phyloP scores from a whole-genome alignment of 2,329 filamentous ascomycete species.

The Colletotrichum tropicicola region DNA sequence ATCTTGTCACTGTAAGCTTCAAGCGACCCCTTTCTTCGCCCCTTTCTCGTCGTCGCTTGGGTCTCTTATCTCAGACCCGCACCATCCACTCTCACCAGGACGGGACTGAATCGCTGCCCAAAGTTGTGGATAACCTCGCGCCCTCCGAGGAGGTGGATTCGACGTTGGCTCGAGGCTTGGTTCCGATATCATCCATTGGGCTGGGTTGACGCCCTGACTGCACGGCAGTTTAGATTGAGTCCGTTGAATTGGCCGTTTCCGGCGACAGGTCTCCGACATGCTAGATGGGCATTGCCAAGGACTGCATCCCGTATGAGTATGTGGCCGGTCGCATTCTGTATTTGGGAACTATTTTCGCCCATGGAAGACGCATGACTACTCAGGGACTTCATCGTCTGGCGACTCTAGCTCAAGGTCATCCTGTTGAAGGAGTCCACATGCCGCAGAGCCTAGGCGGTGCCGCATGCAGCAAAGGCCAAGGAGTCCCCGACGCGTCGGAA shows the following conservation, averaged over 20 bases:
- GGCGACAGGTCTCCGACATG: background rate
- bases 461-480: background rate
- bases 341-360: too few relatives aligned
- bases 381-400: too few relatives aligned
- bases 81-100: background rate
- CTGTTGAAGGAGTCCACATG: too few relatives aligned
- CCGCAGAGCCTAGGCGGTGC: background rate
- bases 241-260: background rate
- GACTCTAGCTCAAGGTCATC: too few relatives aligned
- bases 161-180: background rate
- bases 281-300: too few relatives aligned
- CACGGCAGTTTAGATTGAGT: background rate
- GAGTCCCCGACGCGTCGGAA: background rate
- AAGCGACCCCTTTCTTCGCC: background rate
- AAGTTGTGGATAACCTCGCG: background rate
- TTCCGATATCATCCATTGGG: background rate
- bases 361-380: too few relatives aligned
- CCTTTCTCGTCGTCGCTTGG: background rate
- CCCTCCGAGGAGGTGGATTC: background rate
- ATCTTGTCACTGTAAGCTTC: background rate
- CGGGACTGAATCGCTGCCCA: background rate
- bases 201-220: background rate
- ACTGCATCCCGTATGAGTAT: too few relatives aligned
- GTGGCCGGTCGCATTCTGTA: too few relatives aligned
- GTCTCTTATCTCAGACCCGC: slow-evolving; percentile 10